Evolutionary conservation across 1,139 yeast genomes (phyloP).

Genomic region (Suhomyces bribrorum): DNA sequence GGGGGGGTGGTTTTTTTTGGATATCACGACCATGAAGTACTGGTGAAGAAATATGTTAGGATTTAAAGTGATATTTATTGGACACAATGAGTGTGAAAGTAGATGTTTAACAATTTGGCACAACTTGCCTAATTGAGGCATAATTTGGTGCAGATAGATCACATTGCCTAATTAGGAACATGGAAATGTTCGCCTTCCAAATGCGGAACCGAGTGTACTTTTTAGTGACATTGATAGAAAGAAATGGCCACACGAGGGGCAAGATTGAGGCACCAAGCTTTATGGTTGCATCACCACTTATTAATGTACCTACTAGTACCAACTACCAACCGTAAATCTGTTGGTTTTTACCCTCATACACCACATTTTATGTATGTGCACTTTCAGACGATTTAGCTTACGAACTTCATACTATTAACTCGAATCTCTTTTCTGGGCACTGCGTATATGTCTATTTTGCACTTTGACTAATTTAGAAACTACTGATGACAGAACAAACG

Average conservation of each 20-base stretch:
- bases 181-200: constrained; percentile 1
- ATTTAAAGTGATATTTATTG: background rate
- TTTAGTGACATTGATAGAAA: background rate
- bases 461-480: background rate
- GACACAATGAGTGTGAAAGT: background rate
- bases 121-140: constrained; percentile 12
- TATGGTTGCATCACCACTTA: background rate
- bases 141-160: constrained; percentile 7
- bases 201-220: constrained; percentile 1
- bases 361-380: background rate
- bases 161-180: constrained; percentile 10
- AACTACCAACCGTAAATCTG: background rate
- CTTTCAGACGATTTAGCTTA: too few species aligned
- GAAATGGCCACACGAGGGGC: background rate
- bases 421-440: background rate
- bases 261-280: background rate
- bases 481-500: background rate
- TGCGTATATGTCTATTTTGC: background rate
- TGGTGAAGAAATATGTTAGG: background rate
- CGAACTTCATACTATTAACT: too few species aligned
- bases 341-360: background rate
- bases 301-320: background rate
- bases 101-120: background rate
- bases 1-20: constrained; percentile 6
- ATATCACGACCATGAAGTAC: background rate